phyloP scores from a whole-genome alignment of 2,329 filamentous ascomycete species.

The Neofusicoccum sp. region DNA sequence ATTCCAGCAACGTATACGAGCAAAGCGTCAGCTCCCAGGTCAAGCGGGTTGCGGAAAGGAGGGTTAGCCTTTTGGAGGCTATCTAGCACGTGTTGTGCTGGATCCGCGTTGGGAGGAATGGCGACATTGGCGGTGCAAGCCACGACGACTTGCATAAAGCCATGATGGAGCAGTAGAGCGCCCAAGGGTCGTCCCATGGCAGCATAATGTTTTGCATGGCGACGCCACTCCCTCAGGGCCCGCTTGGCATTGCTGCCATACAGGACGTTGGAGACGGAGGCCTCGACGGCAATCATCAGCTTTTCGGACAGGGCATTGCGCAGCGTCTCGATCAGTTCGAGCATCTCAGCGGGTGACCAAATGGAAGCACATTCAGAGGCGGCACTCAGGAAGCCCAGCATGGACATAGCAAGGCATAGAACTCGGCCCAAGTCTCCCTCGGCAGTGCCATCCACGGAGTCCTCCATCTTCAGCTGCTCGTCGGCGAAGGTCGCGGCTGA shows the following conservation, averaged over 20 bases:
- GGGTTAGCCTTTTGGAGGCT: constrained; percentile 49
- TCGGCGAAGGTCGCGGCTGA: constrained; percentile 58
- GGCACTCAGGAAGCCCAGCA: constrained; percentile 88
- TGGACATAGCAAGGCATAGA: constrained; percentile 74
- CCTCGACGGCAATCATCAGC: constrained; percentile 84
- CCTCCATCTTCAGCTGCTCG: constrained; percentile 42
- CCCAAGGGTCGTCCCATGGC: constrained; percentile 77
- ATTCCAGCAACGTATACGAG: constrained; percentile 65
- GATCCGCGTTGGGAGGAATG: constrained; percentile 53
- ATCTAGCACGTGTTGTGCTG: constrained; percentile 67
- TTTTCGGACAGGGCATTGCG: constrained; percentile 75
- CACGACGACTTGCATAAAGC: constrained; percentile 81
- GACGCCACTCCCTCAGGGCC: constrained; percentile 79
- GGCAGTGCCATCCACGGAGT: constrained; percentile 46
- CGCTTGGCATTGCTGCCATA: constrained; percentile 68
- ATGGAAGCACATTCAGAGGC: constrained; percentile 75
- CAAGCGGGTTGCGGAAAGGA: constrained; percentile 21
- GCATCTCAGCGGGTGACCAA: constrained; percentile 73
- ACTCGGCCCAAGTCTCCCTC: constrained; percentile 61
- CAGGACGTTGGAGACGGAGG: constrained; percentile 83
- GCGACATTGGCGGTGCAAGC: constrained; percentile 74
- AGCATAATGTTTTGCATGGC: constrained; percentile 79
- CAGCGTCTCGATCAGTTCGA: constrained; percentile 69
- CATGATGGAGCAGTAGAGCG: constrained; percentile 85
- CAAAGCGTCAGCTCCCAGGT: constrained; percentile 31